These are phyloP conservation scores for Candida parachauliodes DNA, from an alignment of 805 yeast genomes.

Conservation along the genomic window DNA sequence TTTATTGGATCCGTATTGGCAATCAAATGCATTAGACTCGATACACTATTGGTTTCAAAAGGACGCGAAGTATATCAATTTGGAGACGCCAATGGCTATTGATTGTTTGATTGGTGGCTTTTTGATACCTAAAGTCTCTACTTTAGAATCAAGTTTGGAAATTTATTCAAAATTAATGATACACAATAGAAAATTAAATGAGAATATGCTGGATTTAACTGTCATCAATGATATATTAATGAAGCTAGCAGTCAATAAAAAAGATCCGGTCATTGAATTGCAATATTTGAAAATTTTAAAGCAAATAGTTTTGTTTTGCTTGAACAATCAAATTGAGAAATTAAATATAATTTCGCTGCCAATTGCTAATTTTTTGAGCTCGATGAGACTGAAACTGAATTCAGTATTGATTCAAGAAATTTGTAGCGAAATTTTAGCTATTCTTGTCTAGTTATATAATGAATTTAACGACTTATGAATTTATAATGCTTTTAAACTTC, in stretches of 20 bases:
- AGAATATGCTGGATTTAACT: conserved; percentile 21
- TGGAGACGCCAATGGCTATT: conserved; percentile 22
- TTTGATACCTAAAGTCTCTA: conserved; percentile 35
- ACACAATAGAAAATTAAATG: conserved; percentile 16
- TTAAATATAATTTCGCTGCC: conserved; percentile 1
- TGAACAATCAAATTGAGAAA: background rate
- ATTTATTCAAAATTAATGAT: conserved; percentile 34
- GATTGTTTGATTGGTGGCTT: conserved; percentile 38
- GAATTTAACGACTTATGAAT: conserved; percentile 3
- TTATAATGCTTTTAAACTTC: background rate
- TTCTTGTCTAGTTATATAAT: background rate
- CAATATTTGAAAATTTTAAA: conserved; percentile 29
- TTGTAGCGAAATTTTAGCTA: conserved; percentile 21
- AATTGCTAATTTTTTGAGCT: conserved; percentile 8
- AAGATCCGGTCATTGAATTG: conserved; percentile 37
- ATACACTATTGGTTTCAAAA: conserved; percentile 38
- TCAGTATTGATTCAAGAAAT: conserved; percentile 39
- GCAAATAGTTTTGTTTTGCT: conserved; percentile 11
- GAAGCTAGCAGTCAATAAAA: conserved; percentile 24
- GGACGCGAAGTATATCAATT: conserved; percentile 20
- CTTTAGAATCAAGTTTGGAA: conserved; percentile 42
- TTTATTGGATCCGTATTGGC: conserved; percentile 54
- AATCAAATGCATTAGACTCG: conserved; percentile 52
- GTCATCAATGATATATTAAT: conserved; percentile 27
- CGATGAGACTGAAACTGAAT: conserved; percentile 15